Conservation (phyloP, 1,284 basidiomycete genomes). For the Papiliotrema laurentii region DNA sequence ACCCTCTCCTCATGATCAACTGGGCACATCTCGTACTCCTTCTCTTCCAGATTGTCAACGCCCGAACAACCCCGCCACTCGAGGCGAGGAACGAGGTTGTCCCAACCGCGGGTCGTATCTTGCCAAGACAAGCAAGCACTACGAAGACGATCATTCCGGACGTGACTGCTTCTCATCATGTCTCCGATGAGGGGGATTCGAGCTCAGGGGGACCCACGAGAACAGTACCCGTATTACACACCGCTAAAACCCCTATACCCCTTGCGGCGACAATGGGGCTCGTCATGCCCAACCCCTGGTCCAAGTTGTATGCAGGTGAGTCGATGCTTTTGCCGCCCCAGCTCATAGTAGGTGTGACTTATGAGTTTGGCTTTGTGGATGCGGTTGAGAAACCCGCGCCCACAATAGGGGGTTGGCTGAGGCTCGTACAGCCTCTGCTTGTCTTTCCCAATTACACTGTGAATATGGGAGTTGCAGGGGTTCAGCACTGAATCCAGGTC, state of each 20-base stretch:
- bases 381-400: constrained; percentile 30
- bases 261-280: constrained; percentile 37
- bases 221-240: constrained; percentile 4
- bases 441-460: constrained; percentile 32
- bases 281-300: constrained; percentile 44
- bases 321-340: not conserved
- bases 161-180: not conserved
- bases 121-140: no score
- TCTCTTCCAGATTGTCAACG: no score
- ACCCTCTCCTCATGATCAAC: no score
- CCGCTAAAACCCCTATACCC: constrained; percentile 21
- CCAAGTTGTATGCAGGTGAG: constrained; percentile 33
- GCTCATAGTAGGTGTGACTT: constrained; percentile 27
- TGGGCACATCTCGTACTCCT: no score
- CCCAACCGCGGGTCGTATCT: no score
- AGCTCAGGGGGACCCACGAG: not conserved
- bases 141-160: not conserved
- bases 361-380: constrained; percentile 46
- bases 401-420: constrained; percentile 37
- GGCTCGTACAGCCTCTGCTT: constrained; percentile 37
- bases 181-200: no score
- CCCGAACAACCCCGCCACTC: no score
- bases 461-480: not conserved
- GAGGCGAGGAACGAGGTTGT: no score
- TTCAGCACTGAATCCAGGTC: constrained; percentile 16